These are phyloP conservation scores for Pelargonium myrrhifolium DNA, from an alignment of 441 rosid species.

Conservation along the genomic window DNA sequence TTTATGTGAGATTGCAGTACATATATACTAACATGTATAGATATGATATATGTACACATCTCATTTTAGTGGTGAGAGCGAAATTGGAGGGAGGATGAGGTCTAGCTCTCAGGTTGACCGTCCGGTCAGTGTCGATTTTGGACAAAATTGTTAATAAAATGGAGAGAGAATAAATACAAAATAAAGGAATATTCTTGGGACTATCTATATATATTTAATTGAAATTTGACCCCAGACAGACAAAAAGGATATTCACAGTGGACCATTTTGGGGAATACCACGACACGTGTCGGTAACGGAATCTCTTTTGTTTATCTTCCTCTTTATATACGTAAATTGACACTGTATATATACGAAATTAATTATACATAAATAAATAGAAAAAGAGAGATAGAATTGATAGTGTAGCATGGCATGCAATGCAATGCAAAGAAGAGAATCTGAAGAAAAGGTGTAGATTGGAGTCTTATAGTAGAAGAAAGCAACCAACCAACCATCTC, in stretches of 20 bases:
- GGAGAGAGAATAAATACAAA: neutral
- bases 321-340: neutral
- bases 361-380: too few relatives aligned
- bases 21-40: too few relatives aligned
- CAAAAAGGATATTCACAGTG: constrained; percentile 63
- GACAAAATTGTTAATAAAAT: neutral
- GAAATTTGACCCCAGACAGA: too few relatives aligned
- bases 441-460: constrained; percentile 39
- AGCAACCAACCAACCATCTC: constrained; percentile 41
- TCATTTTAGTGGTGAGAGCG: too few relatives aligned
- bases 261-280: constrained; percentile 33
- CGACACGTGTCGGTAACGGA: constrained; percentile 47
- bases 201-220: too few relatives aligned
- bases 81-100: too few relatives aligned
- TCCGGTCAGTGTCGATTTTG: neutral
- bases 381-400: too few relatives aligned
- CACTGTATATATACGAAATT: too few relatives aligned
- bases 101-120: too few relatives aligned
- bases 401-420: neutral
- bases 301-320: constrained; percentile 23
- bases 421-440: constrained; percentile 31
- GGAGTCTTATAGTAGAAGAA: constrained; percentile 57
- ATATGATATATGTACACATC: too few relatives aligned
- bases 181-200: constrained; percentile 36
- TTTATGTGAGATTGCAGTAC: too few relatives aligned